These are phyloP conservation scores for Trematosphaeria pertusa DNA, from an alignment of 2,329 filamentous ascomycete genomes.

Conservation along the genomic window DNA sequence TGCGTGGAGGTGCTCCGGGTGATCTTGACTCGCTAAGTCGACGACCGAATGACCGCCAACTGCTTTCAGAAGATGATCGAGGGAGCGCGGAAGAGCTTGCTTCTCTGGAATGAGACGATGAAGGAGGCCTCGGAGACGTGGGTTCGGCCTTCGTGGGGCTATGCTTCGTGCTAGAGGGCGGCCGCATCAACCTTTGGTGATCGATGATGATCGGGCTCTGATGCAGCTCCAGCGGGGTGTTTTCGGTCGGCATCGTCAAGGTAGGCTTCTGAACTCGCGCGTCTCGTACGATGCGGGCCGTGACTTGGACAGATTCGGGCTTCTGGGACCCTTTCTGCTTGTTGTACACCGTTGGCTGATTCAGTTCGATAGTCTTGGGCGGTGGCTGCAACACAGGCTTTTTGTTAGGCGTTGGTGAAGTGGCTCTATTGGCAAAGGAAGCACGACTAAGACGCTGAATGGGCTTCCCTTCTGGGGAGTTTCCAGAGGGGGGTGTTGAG, in stretches of 20 bases:
- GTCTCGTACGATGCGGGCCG: constrained; percentile 80
- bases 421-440: constrained; percentile 33
- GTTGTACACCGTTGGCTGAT: constrained; percentile 46
- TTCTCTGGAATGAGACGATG: constrained; percentile 42
- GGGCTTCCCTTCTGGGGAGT: constrained; percentile 33
- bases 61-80: constrained; percentile 49
- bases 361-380: constrained; percentile 23
- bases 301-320: constrained; percentile 86
- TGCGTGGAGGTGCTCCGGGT: constrained; percentile 34
- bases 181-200: constrained; percentile 56
- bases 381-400: constrained; percentile 28
- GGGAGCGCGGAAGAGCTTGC: constrained; percentile 32
- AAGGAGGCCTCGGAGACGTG: constrained; percentile 37
- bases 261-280: constrained; percentile 45
- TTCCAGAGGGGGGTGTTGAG: constrained; percentile 39
- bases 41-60: constrained; percentile 47
- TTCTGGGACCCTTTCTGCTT: constrained; percentile 49
- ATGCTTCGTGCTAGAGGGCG: constrained; percentile 33
- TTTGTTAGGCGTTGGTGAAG: constrained; percentile 36
- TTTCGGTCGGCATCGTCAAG: constrained; percentile 58
- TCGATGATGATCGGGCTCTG: constrained; percentile 68
- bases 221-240: constrained; percentile 58
- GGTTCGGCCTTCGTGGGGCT: constrained; percentile 34
- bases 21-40: constrained; percentile 46
- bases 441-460: constrained; percentile 39